Conservation (phyloP, 2,329 filamentous ascomycete species). For the Microascus cirrosus region DNA sequence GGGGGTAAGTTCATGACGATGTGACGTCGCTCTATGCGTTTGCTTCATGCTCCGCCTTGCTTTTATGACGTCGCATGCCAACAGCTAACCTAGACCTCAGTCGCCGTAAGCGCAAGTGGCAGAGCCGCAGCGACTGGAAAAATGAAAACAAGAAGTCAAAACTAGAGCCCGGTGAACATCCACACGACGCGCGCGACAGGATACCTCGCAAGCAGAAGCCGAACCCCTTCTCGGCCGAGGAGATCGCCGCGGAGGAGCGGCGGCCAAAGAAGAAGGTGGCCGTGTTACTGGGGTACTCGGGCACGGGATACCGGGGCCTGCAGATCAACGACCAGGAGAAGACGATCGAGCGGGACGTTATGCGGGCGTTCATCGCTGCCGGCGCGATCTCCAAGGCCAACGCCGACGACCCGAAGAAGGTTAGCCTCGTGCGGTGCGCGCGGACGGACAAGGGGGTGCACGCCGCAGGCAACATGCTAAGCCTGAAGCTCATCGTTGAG, state of each 20-base stretch:
- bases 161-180: constrained; percentile 7
- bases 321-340: constrained; percentile 76
- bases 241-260: constrained; percentile 78
- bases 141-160: constrained; percentile 6
- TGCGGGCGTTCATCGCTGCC: constrained; percentile 80
- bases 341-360: constrained; percentile 93
- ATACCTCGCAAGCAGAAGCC: constrained; percentile 8
- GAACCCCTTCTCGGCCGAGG: constrained; percentile 56
- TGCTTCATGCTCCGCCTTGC: not conserved
- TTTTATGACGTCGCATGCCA: constrained; percentile 1
- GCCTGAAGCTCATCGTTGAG: constrained; percentile 89
- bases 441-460: constrained; percentile 97
- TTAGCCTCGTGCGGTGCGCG: constrained; percentile 84
- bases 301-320: constrained; percentile 95
- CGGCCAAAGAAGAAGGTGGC: constrained; percentile 94
- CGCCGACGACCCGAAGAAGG: constrained; percentile 93
- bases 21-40: not conserved
- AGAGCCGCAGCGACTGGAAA: not conserved
- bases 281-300: constrained; percentile 89
- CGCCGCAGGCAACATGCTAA: constrained; percentile 90
- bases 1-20: not conserved
- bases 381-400: constrained; percentile 95
- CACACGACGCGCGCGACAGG: constrained; percentile 8
- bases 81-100: constrained; percentile 1
- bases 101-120: not conserved